Evolutionary conservation across 306 rosid genomes (phyloP).

Genomic region (Acmispon strigosus): DNA sequence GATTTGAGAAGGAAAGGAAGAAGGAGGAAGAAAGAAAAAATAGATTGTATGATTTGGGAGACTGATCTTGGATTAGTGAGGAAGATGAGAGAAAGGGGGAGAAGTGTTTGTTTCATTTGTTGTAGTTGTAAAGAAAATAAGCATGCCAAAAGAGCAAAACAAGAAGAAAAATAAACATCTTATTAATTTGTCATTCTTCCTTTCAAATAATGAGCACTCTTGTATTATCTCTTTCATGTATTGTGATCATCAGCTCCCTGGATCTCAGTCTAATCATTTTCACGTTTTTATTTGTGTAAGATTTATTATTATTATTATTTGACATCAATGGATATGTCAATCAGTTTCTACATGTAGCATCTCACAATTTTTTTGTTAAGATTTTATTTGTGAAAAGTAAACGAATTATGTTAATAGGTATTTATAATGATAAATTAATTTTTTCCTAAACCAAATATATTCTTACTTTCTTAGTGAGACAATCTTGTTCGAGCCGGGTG

Average conservation of each 20-base stretch:
- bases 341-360: too few relatives aligned
- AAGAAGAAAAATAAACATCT: constrained; percentile 3
- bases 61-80: not conserved
- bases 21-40: not conserved
- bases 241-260: not conserved
- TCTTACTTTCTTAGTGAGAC: too few relatives aligned
- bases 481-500: too few relatives aligned
- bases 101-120: constrained; percentile 10
- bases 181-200: not conserved
- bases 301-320: not conserved
- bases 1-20: not conserved
- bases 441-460: too few relatives aligned
- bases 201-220: not conserved
- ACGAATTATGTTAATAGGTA: too few relatives aligned
- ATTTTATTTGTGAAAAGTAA: too few relatives aligned
- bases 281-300: too few relatives aligned
- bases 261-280: not conserved
- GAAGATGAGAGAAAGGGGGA: not conserved
- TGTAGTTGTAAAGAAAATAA: constrained; percentile 21
- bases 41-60: not conserved
- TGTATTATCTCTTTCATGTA: not conserved
- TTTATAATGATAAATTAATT: too few relatives aligned
- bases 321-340: not conserved
- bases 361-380: too few relatives aligned
- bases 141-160: not conserved